phyloP scores from a whole-genome alignment of 1,284 basidiomycete species.

The Ceratobasidium papillatum region DNA sequence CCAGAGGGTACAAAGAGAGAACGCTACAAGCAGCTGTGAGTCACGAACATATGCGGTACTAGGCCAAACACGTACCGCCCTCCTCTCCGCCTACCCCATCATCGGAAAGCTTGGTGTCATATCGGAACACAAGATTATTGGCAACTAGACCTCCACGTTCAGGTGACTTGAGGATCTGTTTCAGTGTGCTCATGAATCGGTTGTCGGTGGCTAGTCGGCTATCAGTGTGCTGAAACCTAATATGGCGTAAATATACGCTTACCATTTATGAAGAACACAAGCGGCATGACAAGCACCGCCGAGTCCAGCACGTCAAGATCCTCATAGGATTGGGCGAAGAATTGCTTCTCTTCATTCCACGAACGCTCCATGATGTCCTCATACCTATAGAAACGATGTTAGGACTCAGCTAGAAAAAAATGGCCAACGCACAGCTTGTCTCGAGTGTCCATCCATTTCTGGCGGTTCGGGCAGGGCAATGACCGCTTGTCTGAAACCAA shows the following conservation, averaged over 20 bases:
- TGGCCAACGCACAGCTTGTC: slow-evolving; percentile 70
- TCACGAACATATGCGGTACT: not conserved
- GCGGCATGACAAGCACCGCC: slow-evolving; percentile 81
- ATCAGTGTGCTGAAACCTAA: slow-evolving; percentile 34
- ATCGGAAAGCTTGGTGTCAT: slow-evolving; percentile 80
- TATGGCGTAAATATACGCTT: slow-evolving; percentile 48
- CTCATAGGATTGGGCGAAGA: slow-evolving; percentile 82
- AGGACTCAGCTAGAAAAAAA: not conserved
- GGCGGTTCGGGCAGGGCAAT: slow-evolving; percentile 55
- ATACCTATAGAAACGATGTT: slow-evolving; percentile 44
- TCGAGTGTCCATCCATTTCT: slow-evolving; percentile 76
- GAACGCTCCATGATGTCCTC: slow-evolving; percentile 70
- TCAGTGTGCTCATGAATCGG: slow-evolving; percentile 83
- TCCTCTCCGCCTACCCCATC: slow-evolving; percentile 95
- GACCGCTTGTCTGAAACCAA: slow-evolving; percentile 73
- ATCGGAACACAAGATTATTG: slow-evolving; percentile 64
- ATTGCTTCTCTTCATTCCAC: slow-evolving; percentile 69
- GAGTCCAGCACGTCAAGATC: slow-evolving; percentile 69
- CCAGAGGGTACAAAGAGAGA: slow-evolving; percentile 69
- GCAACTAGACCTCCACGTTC: slow-evolving; percentile 89
- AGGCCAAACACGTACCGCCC: slow-evolving; percentile 55
- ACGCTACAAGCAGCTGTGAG: slow-evolving; percentile 45
- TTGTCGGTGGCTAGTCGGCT: slow-evolving; percentile 72
- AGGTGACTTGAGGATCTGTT: slow-evolving; percentile 80
- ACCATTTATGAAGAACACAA: slow-evolving; percentile 88